phyloP scores from a whole-genome alignment of 176 grass and related monocot genomes.

The Areca catechu region DNA sequence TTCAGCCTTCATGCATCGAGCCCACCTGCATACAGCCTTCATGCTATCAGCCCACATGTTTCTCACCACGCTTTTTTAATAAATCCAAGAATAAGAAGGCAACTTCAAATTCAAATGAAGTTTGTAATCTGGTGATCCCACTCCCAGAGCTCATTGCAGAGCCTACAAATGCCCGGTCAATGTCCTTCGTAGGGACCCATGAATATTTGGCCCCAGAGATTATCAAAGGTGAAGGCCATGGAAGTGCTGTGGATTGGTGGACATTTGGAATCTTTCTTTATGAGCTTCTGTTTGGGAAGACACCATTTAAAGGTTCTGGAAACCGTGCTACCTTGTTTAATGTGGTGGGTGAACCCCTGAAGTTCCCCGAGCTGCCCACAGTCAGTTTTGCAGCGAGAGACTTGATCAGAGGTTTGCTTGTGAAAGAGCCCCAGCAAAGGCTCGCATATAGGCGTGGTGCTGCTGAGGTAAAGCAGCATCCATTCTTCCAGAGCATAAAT shows the following conservation, averaged over 20 bases:
- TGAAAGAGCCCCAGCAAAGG: conserved; percentile 13
- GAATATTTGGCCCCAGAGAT: conserved; percentile 17
- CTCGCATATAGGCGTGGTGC: conserved; percentile 5
- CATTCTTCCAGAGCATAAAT: conserved; percentile 14
- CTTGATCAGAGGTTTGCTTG: conserved; percentile 11
- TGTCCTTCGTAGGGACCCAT: conserved; percentile 11
- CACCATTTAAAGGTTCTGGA: conserved; percentile 12
- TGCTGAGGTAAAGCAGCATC: conserved; percentile 5
- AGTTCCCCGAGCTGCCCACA: conserved; percentile 2
- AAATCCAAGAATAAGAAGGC: background rate
- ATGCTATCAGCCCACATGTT: conserved; percentile 15
- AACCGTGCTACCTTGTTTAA: conserved; percentile 13
- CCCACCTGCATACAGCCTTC: conserved; percentile 8
- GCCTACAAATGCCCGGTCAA: conserved; percentile 5
- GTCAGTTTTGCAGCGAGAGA: conserved; percentile 11
- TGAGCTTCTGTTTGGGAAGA: conserved; percentile 16
- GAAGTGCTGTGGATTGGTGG: conserved; percentile 16
- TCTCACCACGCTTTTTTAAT: background rate
- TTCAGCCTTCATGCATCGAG: background rate
- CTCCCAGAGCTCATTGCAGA: conserved; percentile 13
- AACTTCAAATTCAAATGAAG: too few relatives aligned
- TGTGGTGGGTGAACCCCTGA: conserved; percentile 9
- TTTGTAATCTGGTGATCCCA: too few relatives aligned
- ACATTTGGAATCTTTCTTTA: conserved; percentile 5
- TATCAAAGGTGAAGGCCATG: conserved; percentile 15